Percentiles rank a stretch among this genome's conserved stretches.
Evolutionary conservation across 1,139 yeast species (phyloP).

Genomic region (Pneumocystis wakefieldiae): DNA sequence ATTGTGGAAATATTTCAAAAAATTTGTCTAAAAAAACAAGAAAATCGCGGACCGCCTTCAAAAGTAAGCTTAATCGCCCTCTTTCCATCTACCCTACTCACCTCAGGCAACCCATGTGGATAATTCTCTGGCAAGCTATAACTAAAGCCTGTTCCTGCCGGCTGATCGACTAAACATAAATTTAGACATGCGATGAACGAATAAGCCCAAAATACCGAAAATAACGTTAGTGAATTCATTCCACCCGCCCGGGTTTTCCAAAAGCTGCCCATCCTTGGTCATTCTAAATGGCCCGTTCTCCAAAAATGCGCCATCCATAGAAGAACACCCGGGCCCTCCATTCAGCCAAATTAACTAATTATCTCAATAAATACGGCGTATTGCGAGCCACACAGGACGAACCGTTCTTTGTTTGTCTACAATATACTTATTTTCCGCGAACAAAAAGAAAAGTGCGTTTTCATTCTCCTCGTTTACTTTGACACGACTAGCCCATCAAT

Average conservation of each 20-base stretch:
- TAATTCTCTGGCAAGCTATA: constrained; percentile 35
- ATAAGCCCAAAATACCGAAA: constrained; percentile 25
- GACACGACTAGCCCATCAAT: constrained; percentile 33
- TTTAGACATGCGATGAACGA: neutral
- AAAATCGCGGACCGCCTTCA: constrained; percentile 39
- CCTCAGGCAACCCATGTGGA: constrained; percentile 41
- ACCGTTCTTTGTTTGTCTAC: constrained; percentile 21
- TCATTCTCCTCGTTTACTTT: constrained; percentile 38
- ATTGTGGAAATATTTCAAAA: constrained; percentile 61
- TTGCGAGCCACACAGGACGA: constrained; percentile 5
- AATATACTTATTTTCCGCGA: constrained; percentile 22
- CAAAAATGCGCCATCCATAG: constrained; percentile 92
- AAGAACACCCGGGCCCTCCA: constrained; percentile 85
- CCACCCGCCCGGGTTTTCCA: constrained; percentile 68
- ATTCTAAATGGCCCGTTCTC: constrained; percentile 84
- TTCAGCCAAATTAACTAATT: constrained; percentile 55
- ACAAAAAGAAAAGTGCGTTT: constrained; percentile 71
- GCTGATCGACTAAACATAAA: constrained; percentile 53
- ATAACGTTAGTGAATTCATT: constrained; percentile 60
- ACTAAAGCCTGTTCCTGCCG: constrained; percentile 87
- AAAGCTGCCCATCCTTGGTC: constrained; percentile 29
- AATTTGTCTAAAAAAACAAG: constrained; percentile 51
- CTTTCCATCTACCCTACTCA: neutral
- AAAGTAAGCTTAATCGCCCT: neutral
- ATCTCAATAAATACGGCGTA: constrained; percentile 8